A percentile compares a stretch with the other conserved stretches of the same genome.
These are phyloP conservation scores for Aegilops tauschii DNA, from an alignment of 176 grass and related monocot genomes.

Conservation along the genomic window DNA sequence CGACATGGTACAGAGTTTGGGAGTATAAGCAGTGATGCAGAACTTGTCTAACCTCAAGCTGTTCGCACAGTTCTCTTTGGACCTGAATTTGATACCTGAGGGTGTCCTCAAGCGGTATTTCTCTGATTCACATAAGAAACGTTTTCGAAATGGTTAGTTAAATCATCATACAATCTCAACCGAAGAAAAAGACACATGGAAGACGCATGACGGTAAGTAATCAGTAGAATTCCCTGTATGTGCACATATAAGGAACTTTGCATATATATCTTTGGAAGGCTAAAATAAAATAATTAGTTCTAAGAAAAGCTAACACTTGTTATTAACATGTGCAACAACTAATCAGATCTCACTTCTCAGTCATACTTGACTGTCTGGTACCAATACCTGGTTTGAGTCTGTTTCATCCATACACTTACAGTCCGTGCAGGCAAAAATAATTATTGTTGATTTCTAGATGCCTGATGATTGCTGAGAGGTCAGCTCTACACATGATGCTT, in stretches of 20 bases:
- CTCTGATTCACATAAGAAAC: constrained; percentile 38
- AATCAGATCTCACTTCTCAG: neutral
- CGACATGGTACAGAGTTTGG: neutral
- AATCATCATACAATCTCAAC: neutral
- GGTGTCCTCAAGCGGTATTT: constrained; percentile 45
- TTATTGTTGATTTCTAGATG: neutral
- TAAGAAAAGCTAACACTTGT: neutral
- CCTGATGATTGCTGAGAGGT: neutral
- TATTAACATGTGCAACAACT: neutral
- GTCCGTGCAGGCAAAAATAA: neutral
- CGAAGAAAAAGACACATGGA: neutral
- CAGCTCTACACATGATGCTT: neutral
- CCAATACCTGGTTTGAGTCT: neutral
- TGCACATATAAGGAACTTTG: neutral
- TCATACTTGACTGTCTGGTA: neutral
- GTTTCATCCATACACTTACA: neutral
- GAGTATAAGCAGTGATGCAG: neutral
- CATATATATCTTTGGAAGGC: neutral
- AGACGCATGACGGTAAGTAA: neutral
- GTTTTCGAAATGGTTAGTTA: neutral
- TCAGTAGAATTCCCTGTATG: no score
- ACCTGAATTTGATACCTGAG: constrained; percentile 72
- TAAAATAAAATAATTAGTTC: no score
- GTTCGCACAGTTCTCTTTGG: constrained; percentile 69
- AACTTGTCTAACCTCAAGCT: constrained; percentile 59